Evolutionary conservation across 2,329 filamentous ascomycete genomes (phyloP).

Genomic region (Didymella exigua): DNA sequence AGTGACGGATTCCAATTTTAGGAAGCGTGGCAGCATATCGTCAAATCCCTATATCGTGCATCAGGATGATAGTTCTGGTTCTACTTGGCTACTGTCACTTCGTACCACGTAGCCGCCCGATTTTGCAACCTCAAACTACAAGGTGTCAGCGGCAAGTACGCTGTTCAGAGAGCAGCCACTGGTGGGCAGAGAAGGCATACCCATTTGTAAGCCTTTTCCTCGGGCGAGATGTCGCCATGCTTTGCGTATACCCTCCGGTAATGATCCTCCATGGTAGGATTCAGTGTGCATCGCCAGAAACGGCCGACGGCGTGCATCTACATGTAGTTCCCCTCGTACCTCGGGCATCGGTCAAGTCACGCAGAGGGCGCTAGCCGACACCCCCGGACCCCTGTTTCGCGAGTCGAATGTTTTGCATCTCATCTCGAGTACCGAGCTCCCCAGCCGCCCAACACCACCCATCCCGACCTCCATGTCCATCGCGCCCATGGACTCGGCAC

Average conservation of each 20-base stretch:
- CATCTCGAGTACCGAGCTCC: neutral
- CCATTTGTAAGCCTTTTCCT: slow-evolving; percentile 30
- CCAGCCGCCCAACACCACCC: neutral
- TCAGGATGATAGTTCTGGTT: neutral
- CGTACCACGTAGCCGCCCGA: slow-evolving; percentile 35
- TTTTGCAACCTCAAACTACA: slow-evolving; percentile 29
- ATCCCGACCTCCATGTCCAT: neutral
- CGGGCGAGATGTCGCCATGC: slow-evolving; percentile 19
- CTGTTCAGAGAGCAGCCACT: too few species aligned
- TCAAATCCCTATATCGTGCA: slow-evolving; percentile 39
- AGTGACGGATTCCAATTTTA: slow-evolving; percentile 45
- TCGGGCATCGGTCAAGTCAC: slow-evolving; percentile 15
- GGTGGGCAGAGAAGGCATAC: neutral
- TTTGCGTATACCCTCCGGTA: slow-evolving; percentile 4
- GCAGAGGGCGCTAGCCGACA: neutral
- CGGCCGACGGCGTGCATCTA: neutral
- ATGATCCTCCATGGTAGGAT: slow-evolving; percentile 7
- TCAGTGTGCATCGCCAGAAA: neutral
- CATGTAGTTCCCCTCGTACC: slow-evolving; percentile 13
- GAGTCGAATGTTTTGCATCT: slow-evolving; percentile 1
- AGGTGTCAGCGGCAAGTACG: neutral
- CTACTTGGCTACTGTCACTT: too few species aligned
- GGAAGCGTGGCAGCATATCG: slow-evolving; percentile 32
- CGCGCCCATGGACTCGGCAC: slow-evolving; percentile 34
- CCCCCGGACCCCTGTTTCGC: slow-evolving; percentile 3